Percentiles rank a stretch among this genome's conserved stretches.
phyloP scores from a whole-genome alignment of 2,329 filamentous ascomycete genomes.

The Delphinella strobiligena region DNA sequence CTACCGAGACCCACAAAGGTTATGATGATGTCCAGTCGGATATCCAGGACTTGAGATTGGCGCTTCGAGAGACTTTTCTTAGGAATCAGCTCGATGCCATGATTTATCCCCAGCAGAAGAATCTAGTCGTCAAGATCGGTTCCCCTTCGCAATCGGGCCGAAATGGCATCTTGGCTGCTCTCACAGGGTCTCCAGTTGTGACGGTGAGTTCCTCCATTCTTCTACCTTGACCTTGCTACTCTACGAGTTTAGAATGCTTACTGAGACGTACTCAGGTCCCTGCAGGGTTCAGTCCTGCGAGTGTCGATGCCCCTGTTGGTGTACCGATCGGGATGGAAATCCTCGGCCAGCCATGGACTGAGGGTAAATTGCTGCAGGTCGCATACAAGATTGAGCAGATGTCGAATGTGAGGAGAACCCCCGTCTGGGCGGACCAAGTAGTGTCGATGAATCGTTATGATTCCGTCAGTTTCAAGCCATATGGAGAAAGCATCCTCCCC shows the following conservation, averaged over 20 bases:
- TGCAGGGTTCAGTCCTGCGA: conserved; percentile 39
- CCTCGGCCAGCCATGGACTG: conserved; percentile 44
- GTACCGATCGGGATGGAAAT: conserved; percentile 56
- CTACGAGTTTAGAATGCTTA: too few species aligned
- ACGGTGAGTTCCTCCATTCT: conserved; percentile 17
- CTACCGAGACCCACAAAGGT: conserved; percentile 10
- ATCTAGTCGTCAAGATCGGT: conserved; percentile 48
- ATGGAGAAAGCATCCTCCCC: conserved; percentile 30
- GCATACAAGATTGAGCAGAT: conserved; percentile 40
- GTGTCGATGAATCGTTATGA: conserved; percentile 29
- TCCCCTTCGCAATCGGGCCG: conserved; percentile 45
- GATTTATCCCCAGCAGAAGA: conserved; percentile 54
- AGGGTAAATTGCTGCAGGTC: conserved; percentile 41
- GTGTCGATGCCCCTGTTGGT: conserved; percentile 39
- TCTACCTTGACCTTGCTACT: too few species aligned
- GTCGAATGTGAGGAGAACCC: conserved; percentile 34
- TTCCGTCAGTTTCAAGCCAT: conserved; percentile 30
- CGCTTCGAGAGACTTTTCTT: conserved; percentile 40
- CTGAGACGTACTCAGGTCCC: conserved; percentile 24
- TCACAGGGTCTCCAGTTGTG: conserved; percentile 42
- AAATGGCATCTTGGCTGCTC: conserved; percentile 44
- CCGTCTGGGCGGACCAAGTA: conserved; percentile 30
- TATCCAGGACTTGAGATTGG: conserved; percentile 41
- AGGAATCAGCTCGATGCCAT: conserved; percentile 41
- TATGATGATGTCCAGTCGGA: conserved; percentile 37